phyloP scores from a whole-genome alignment of 805 yeast genomes.

The Starmera amethionina region DNA sequence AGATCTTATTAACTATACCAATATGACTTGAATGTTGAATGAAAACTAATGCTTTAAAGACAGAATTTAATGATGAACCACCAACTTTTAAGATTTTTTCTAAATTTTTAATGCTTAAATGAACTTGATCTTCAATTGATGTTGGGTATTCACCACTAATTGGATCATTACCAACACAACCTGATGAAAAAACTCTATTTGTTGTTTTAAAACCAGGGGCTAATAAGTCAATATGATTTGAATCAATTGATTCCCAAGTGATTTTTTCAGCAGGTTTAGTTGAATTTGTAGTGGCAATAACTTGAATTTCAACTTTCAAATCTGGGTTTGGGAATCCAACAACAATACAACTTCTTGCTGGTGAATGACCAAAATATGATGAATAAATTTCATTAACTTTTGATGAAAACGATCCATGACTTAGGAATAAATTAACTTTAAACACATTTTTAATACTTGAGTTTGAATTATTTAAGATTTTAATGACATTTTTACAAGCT shows the following conservation, averaged over 20 bases:
- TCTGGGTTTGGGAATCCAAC: slow-evolving; percentile 19
- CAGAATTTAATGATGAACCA: slow-evolving; percentile 30
- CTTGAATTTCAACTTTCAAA: slow-evolving; percentile 37
- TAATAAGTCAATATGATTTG: slow-evolving; percentile 6
- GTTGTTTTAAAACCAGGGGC: slow-evolving; percentile 24
- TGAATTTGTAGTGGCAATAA: slow-evolving; percentile 20
- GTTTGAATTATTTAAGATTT: slow-evolving; percentile 29
- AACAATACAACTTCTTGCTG: slow-evolving; percentile 39
- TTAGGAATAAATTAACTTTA: slow-evolving; percentile 35
- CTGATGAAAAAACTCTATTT: slow-evolving; percentile 32
- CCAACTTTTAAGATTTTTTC: slow-evolving; percentile 26
- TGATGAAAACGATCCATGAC: slow-evolving; percentile 28
- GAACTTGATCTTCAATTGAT: slow-evolving; percentile 31
- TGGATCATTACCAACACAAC: slow-evolving; percentile 29
- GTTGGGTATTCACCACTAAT: slow-evolving; percentile 24
- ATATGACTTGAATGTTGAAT: slow-evolving; percentile 30
- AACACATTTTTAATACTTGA: slow-evolving; percentile 30
- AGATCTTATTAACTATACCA: slow-evolving; percentile 30
- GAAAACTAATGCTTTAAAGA: slow-evolving; percentile 35
- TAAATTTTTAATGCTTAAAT: slow-evolving; percentile 29
- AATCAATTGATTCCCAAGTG: not conserved
- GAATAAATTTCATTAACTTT: slow-evolving; percentile 32
- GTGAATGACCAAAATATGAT: slow-evolving; percentile 29
- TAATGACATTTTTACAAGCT: slow-evolving; percentile 31
- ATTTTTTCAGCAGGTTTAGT: not conserved